Conservation (phyloP, 768 basidiomycete species). For the Asterophora parasitica region DNA sequence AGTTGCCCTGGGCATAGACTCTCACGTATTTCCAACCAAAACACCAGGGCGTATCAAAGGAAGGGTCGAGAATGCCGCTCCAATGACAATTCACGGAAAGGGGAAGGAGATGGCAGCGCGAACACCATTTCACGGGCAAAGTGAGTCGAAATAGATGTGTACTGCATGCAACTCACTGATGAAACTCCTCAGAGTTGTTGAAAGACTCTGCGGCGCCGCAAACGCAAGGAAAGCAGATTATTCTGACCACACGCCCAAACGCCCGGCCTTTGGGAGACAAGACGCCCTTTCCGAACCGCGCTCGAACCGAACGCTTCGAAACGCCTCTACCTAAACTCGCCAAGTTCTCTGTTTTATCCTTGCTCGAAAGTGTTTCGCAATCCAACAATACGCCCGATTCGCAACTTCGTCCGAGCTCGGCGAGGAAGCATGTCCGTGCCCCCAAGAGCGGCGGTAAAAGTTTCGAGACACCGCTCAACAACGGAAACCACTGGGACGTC, state of each 20-base stretch:
- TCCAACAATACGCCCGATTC: conserved; percentile 33
- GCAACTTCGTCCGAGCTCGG: conserved; percentile 59
- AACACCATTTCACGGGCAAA: conserved; percentile 33
- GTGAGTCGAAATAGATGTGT: conserved; percentile 19
- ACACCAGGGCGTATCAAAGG: conserved; percentile 53
- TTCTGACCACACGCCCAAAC: conserved; percentile 17
- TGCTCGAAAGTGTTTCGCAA: conserved; percentile 15
- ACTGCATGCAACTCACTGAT: not conserved
- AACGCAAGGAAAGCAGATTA: conserved; percentile 20
- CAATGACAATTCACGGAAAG: conserved; percentile 41
- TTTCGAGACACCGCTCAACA: conserved; percentile 65
- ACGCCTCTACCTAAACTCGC: conserved; percentile 29
- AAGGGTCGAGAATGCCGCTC: conserved; percentile 44
- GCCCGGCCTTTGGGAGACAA: conserved; percentile 64
- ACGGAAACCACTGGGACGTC: conserved; percentile 73
- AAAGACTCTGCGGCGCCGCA: conserved; percentile 18
- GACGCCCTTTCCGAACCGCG: conserved; percentile 71
- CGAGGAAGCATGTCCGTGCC: conserved; percentile 56
- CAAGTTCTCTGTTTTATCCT: conserved; percentile 31
- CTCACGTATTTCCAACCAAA: conserved; percentile 32
- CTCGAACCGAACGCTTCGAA: conserved; percentile 25
- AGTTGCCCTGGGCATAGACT: conserved; percentile 26
- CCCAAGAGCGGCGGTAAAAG: conserved; percentile 44
- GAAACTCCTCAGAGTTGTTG: conserved; percentile 13
- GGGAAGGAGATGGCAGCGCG: conserved; percentile 33